A percentile compares a stretch with the other conserved stretches of the same genome.
These are phyloP conservation scores for Trapa incisa DNA, from an alignment of 345 rosid species.

Conservation along the genomic window DNA sequence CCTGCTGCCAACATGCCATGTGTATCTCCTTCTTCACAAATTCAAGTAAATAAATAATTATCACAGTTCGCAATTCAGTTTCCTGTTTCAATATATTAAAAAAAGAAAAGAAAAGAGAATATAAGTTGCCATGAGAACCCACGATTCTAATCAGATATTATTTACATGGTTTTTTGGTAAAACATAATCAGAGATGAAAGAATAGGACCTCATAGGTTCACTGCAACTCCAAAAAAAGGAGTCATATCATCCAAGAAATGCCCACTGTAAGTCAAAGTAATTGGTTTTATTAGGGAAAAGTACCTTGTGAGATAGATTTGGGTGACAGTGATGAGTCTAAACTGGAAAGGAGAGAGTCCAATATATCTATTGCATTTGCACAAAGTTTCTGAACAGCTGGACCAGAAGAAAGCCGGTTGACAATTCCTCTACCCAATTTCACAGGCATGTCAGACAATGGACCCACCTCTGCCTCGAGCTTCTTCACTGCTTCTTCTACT, in stretches of 20 bases:
- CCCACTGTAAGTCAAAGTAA: background rate
- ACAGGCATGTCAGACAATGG: conserved; percentile 66
- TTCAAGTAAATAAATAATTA: too few relatives aligned
- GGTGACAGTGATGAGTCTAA: conserved; percentile 12
- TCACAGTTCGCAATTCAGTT: too few relatives aligned
- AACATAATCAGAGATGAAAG: too few relatives aligned
- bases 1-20: background rate
- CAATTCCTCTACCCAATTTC: conserved; percentile 82
- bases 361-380: conserved; percentile 42
- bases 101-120: too few relatives aligned
- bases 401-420: conserved; percentile 75
- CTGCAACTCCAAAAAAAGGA: background rate
- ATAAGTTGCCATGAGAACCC: too few relatives aligned
- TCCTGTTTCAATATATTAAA: too few relatives aligned
- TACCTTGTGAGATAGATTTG: conserved; percentile 30
- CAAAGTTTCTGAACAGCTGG: conserved; percentile 68
- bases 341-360: conserved; percentile 42
- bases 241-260: background rate
- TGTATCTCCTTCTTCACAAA: too few relatives aligned
- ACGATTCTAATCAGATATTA: too few relatives aligned
- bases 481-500: conserved; percentile 58
- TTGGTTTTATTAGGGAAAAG: background rate
- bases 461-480: conserved; percentile 82
- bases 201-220: background rate
- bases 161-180: too few relatives aligned